A percentile compares a stretch with the other conserved stretches of the same genome.
phyloP scores from a whole-genome alignment of 2,329 filamentous ascomycete genomes.

The Xylaria sp. region DNA sequence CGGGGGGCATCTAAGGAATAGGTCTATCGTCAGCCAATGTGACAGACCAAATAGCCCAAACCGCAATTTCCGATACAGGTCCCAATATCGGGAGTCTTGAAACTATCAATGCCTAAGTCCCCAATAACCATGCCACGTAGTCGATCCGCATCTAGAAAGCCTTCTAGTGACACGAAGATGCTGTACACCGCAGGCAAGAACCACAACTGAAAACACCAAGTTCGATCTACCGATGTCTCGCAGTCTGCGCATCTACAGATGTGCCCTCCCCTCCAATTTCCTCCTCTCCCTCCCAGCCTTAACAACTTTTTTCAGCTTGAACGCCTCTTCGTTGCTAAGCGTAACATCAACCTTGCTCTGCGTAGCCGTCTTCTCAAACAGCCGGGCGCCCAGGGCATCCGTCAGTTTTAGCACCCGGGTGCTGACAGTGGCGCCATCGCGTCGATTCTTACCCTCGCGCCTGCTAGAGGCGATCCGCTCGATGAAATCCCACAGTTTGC shows the following conservation, averaged over 20 bases:
- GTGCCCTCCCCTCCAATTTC: slow-evolving; percentile 56
- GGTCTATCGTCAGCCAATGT: too few species aligned
- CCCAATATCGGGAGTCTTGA: too few species aligned
- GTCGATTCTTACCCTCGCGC: slow-evolving; percentile 91
- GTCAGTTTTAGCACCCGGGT: slow-evolving; percentile 79
- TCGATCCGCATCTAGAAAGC: too few species aligned
- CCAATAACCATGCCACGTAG: too few species aligned
- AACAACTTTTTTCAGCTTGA: slow-evolving; percentile 49
- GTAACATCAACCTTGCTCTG: slow-evolving; percentile 47
- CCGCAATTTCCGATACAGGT: too few species aligned
- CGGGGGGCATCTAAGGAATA: too few species aligned
- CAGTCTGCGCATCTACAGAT: slow-evolving; percentile 46
- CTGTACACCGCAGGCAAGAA: not conserved
- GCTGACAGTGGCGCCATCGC: slow-evolving; percentile 90
- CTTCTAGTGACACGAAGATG: not conserved
- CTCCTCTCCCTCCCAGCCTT: slow-evolving; percentile 55
- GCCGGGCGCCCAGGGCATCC: slow-evolving; percentile 70
- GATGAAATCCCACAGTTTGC: slow-evolving; percentile 88
- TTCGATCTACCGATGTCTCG: not conserved
- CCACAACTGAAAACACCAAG: not conserved
- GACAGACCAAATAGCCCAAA: too few species aligned
- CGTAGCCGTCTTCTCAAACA: slow-evolving; percentile 66
- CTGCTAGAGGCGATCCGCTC: slow-evolving; percentile 83
- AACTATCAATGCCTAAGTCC: too few species aligned
- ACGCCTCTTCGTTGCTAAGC: slow-evolving; percentile 58